Conservation (phyloP, 1,284 basidiomycete genomes). For the Rhodotorula sp. region DNA sequence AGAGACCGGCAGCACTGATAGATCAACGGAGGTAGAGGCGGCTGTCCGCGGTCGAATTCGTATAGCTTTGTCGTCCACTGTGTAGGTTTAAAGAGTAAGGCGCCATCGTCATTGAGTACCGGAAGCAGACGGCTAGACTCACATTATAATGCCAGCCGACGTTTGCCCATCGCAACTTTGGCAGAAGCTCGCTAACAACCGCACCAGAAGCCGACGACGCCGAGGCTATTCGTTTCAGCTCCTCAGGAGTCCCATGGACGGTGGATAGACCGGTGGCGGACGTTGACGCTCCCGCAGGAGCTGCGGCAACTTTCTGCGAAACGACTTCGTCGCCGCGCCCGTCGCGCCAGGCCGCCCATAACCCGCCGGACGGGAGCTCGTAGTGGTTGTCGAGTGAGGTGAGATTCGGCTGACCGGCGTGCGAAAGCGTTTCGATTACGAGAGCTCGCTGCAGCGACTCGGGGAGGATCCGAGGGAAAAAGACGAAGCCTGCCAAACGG, state of each 20-base stretch:
- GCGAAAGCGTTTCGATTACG: slow-evolving; percentile 65
- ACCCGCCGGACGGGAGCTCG: slow-evolving; percentile 63
- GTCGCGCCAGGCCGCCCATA: slow-evolving; percentile 65
- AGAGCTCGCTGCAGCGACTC: slow-evolving; percentile 63
- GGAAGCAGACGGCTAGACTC: slow-evolving; percentile 18
- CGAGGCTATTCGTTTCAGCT: too few relatives aligned
- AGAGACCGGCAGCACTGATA: slow-evolving; percentile 62
- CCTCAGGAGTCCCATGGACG: slow-evolving; percentile 1
- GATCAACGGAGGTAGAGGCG: slow-evolving; percentile 61
- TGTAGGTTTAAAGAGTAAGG: neutral
- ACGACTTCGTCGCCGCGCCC: slow-evolving; percentile 21
- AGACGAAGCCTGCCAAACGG: slow-evolving; percentile 63
- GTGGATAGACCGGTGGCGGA: too few relatives aligned
- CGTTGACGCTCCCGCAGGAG: neutral
- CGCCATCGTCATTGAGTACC: neutral
- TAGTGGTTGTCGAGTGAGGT: slow-evolving; percentile 86
- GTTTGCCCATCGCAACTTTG: slow-evolving; percentile 76
- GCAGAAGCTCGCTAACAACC: slow-evolving; percentile 30
- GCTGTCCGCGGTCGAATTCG: slow-evolving; percentile 69
- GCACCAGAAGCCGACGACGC: neutral
- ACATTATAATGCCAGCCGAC: slow-evolving; percentile 79
- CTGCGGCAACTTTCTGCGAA: neutral
- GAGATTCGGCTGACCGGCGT: slow-evolving; percentile 72
- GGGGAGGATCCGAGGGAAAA: slow-evolving; percentile 70
- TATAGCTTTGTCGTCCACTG: slow-evolving; percentile 91